These are phyloP conservation scores for Zymoseptoria crescenta DNA, from an alignment of 2,329 filamentous ascomycete genomes.

Conservation along the genomic window DNA sequence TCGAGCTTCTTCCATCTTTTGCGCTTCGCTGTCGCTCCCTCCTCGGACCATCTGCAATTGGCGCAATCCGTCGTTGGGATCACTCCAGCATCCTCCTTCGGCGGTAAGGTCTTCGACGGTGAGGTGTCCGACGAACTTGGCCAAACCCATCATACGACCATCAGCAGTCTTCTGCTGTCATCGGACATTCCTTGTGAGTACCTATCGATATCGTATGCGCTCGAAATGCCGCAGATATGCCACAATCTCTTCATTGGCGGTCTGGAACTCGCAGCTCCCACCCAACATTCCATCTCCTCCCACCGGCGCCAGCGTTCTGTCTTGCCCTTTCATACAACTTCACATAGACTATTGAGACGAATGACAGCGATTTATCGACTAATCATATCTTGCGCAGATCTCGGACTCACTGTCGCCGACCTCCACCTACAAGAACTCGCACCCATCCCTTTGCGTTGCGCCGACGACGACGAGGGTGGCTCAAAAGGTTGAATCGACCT, in stretches of 20 bases:
- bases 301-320: neutral
- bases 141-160: slow-evolving; percentile 21
- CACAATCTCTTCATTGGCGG: slow-evolving; percentile 14
- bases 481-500: slow-evolving; percentile 3
- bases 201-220: slow-evolving; percentile 5
- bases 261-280: neutral
- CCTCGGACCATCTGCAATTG: neutral
- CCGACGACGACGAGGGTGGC: slow-evolving; percentile 22
- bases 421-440: slow-evolving; percentile 11
- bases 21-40: neutral
- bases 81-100: neutral
- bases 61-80: neutral
- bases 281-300: neutral
- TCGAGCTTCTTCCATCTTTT: neutral
- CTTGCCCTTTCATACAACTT: neutral
- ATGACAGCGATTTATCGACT: neutral
- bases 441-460: slow-evolving; percentile 24
- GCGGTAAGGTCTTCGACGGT: slow-evolving; percentile 14
- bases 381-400: neutral
- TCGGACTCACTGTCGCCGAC: slow-evolving; percentile 6
- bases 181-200: slow-evolving; percentile 24
- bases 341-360: neutral
- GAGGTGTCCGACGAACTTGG: slow-evolving; percentile 16
- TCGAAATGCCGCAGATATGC: slow-evolving; percentile 5
- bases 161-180: slow-evolving; percentile 15